Evolutionary conservation across 1,284 basidiomycete genomes (phyloP).

Genomic region (Cryptococcus sp.): DNA sequence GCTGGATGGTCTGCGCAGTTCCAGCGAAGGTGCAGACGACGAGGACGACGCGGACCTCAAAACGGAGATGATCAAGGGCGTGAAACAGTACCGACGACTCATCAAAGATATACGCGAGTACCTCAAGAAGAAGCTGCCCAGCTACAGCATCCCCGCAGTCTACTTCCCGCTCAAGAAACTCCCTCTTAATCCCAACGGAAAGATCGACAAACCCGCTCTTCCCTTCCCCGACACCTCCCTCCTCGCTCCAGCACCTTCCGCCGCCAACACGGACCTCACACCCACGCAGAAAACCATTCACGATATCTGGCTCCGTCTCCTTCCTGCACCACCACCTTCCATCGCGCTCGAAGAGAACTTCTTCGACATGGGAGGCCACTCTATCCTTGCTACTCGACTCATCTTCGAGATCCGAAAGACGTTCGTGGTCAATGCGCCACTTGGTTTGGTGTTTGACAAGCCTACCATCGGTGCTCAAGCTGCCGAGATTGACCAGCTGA

Average conservation of each 20-base stretch:
- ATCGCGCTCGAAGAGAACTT: constrained; percentile 92
- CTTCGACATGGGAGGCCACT: constrained; percentile 98
- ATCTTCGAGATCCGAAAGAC: constrained; percentile 95
- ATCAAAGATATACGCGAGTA: constrained; percentile 95
- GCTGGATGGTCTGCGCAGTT: constrained; percentile 74
- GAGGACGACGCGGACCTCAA: constrained; percentile 57
- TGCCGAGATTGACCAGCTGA: constrained; percentile 72
- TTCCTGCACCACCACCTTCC: constrained; percentile 76
- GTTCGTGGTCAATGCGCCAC: constrained; percentile 87
- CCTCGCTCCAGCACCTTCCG: constrained; percentile 56
- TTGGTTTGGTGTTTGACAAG: constrained; percentile 89
- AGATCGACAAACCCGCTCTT: constrained; percentile 97
- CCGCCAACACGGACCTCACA: constrained; percentile 53
- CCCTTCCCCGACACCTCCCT: constrained; percentile 98
- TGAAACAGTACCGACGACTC: constrained; percentile 77
- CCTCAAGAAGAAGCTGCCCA: constrained; percentile 95
- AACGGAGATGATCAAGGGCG: constrained; percentile 66
- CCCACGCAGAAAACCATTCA: constrained; percentile 80
- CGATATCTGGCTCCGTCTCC: constrained; percentile 77
- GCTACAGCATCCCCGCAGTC: constrained; percentile 88
- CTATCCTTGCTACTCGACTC: constrained; percentile 93
- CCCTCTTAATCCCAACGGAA: constrained; percentile 98
- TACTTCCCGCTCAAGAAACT: constrained; percentile 93
- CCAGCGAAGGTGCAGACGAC: constrained; percentile 61
- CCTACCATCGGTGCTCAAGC: constrained; percentile 86